Base-by-base conservation (phyloP, 495 filamentous ascomycete genomes). In the Lindgomyces ingoldianus region DNA sequence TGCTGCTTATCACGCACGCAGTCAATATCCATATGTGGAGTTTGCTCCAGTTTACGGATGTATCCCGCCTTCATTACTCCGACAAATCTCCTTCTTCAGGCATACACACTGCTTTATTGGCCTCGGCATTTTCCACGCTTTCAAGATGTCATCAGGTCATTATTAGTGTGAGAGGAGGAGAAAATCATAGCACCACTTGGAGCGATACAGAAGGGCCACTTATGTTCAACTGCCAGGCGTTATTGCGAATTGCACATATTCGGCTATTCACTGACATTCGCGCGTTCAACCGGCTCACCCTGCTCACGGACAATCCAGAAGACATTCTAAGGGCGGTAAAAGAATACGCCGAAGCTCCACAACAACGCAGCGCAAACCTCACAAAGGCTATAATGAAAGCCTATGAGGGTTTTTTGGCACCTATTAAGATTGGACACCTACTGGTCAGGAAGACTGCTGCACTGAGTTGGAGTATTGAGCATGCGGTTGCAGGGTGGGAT, bases 381-480 rank as follows among this genome's bases (percentile, higher is more conserved):
- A 66, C 57, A n/a, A 48, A 56, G 21, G 46, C 57, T 14, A 48
- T 49, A 19, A 22, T 21, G 33, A 66, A 55, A 25, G 63, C 63
- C 4, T 60, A 29, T 36, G 55, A 54, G 48, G 48, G 47, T 18
- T 39, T 66, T 21, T 21, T 60, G 16, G 19, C 22, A 14, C 33
- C 63, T 14, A 48, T 66, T n/a, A 49, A 39, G 19, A 51, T 56
- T 10, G 57, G 63, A 27, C 36, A 53, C 11, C 19, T 60, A 46
- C 50, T 66, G 16, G 26, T 66, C 4, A 27, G 63, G 6, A 66
- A 66, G 42, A 66, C 63, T 16, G 63, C 63, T 14, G 63, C 63
- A n/a, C 30, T 66, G 21, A 66, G 33, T 33, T 66, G 63, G 63
- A 66, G 63, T 42, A 39, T 66, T 39, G 63, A 66, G 49, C 57